Base-by-base conservation (phyloP, 352 stramenopile species). In the Globisporangium carolinianum region DNA sequence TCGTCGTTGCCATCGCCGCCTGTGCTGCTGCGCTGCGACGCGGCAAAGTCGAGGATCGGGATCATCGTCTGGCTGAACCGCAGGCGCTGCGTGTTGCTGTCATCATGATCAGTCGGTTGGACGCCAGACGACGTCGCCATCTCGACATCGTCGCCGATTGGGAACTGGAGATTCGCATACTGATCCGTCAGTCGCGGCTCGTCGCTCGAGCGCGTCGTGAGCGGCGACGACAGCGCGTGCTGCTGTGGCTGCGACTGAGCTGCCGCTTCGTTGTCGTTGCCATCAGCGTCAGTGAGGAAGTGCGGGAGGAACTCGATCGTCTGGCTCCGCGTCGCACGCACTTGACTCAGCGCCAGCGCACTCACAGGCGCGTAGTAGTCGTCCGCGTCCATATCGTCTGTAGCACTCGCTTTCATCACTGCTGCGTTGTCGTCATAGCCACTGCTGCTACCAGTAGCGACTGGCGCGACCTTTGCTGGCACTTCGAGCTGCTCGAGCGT, bases 231-330 rank as follows among this genome's bases (percentile, higher is more conserved):
- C 24, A 32, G 24, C 24, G 24, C 24, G 24, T 32, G 24, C 24
- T 32, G 24, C 39, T 14, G 7, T 43, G 39, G 39, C 39, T 43
- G 7, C 1, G 7, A 14, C 39, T 43, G 7, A 12, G 39, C 39
- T 14, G 39, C 39, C 47, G 24, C 35, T 10, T 37, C 39, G 2
- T 17, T 15, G 2, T 49, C 58, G 5, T 49, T 11, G n/a, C 57
- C 42, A 0, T 53, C 48, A 0, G 9, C 24, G 4, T 52, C 47
- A 6, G 24, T 37, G 39, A 57, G 51, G 51, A 58, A 63, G 14
- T 63, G 45, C 47, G 59, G 59, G 17, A 60, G 60, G 53, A 65
- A 65, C 49, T 65, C 59, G 38, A 65, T 65, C 38, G 59, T 65
- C n/a, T 52, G 59, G 50, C 59, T 65, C 10, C 59, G 53, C 18